Conservation (phyloP, 176 grass and related monocot genomes). For the Zoysia japonica region DNA sequence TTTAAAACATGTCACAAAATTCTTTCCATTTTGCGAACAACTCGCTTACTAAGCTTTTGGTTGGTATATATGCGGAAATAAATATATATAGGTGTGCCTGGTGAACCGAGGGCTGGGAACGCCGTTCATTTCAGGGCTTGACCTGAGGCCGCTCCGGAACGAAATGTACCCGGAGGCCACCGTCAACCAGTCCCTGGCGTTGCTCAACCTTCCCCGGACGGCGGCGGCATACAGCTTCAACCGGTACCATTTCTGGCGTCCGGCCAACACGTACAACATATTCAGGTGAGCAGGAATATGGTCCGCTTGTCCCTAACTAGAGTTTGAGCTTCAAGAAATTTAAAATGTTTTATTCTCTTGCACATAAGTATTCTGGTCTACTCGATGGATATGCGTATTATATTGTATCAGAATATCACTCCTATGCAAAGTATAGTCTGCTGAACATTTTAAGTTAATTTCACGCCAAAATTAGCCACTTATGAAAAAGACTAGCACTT, state of each 20-base stretch:
- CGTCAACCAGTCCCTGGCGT: conserved; percentile 23
- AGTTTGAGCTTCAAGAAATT: not conserved
- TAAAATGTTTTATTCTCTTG: not conserved
- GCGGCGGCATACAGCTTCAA: not conserved
- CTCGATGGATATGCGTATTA: too few relatives aligned
- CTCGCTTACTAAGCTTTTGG: not conserved
- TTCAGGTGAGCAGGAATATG: conserved; percentile 16
- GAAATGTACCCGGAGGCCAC: conserved; percentile 49
- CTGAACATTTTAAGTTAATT: too few relatives aligned
- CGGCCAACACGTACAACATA: not conserved
- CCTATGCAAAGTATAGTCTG: too few relatives aligned
- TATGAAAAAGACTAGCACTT: too few relatives aligned
- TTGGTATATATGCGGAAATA: not conserved
- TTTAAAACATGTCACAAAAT: not conserved
- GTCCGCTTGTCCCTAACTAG: not conserved
- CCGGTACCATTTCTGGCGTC: conserved; percentile 39
- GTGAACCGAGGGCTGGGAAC: conserved; percentile 48
- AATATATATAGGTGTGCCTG: conserved; percentile 25
- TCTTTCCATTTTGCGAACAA: not conserved
- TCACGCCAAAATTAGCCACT: too few relatives aligned
- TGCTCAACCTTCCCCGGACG: conserved; percentile 28
- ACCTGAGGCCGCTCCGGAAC: conserved; percentile 39
- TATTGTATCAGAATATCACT: too few relatives aligned
- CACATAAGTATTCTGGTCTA: too few relatives aligned
- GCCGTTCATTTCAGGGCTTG: conserved; percentile 57